A percentile compares a stretch with the other conserved stretches of the same genome.
Conservation (phyloP, 148 eudicot genomes). For the Cornus controversa region DNA sequence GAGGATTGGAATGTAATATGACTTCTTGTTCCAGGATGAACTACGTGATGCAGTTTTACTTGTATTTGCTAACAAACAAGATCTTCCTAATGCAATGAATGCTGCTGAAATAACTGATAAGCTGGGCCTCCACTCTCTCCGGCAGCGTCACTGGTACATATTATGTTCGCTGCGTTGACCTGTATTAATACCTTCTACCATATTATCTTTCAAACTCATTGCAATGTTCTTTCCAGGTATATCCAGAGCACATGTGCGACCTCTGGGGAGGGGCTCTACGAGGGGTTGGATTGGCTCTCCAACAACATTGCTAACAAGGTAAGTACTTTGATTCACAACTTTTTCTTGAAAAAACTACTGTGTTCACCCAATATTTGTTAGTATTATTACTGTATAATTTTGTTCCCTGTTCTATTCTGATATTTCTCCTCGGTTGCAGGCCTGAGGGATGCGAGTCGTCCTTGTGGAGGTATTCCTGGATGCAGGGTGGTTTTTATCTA, state of each 20-base stretch:
- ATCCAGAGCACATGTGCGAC: slow-evolving; percentile 83
- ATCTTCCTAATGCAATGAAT: slow-evolving; percentile 80
- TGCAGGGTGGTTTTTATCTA: slow-evolving; percentile 18
- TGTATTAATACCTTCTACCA: not conserved
- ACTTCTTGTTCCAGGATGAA: slow-evolving; percentile 50
- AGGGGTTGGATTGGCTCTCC: slow-evolving; percentile 80
- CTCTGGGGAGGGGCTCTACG: slow-evolving; percentile 72
- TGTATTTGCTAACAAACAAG: slow-evolving; percentile 79
- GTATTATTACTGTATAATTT: not conserved
- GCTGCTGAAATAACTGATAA: slow-evolving; percentile 79
- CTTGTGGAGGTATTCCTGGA: slow-evolving; percentile 13
- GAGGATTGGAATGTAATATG: not conserved
- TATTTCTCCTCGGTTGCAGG: slow-evolving; percentile 16
- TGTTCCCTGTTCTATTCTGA: not conserved
- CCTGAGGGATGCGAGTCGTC: slow-evolving; percentile 10
- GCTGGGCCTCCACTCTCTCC: slow-evolving; percentile 76
- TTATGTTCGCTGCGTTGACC: not conserved
- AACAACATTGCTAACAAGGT: slow-evolving; percentile 78
- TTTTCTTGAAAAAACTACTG: too few relatives aligned
- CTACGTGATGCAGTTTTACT: slow-evolving; percentile 73
- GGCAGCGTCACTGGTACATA: slow-evolving; percentile 70
- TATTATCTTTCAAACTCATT: not conserved
- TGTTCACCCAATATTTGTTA: not conserved
- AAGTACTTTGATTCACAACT: not conserved
- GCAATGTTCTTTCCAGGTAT: slow-evolving; percentile 41